Conservation (phyloP, 805 yeast genomes). For the Lachancea quebecensis region DNA sequence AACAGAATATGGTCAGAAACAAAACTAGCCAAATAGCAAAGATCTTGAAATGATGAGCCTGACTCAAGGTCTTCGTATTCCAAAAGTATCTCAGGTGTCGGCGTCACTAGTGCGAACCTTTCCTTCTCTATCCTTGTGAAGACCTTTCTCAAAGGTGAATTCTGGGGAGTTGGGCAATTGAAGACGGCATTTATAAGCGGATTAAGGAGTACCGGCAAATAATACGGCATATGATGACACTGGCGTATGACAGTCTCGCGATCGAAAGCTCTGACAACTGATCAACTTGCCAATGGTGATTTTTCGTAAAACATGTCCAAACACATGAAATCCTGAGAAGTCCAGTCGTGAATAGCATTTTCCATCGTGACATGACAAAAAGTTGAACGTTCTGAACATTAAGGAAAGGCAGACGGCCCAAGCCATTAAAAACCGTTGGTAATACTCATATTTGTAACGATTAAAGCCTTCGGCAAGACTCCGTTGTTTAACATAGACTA, state of each 20-base stretch:
- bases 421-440: no score
- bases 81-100: constrained; percentile 44
- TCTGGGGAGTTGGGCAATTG: constrained; percentile 50
- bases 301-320: no score
- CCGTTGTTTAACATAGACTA: no score
- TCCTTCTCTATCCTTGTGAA: constrained; percentile 41
- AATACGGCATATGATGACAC: constrained; percentile 27
- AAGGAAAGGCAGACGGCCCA: no score
- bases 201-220: constrained; percentile 50
- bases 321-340: no score
- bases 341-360: no score
- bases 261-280: not conserved
- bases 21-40: constrained; percentile 55
- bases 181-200: constrained; percentile 61
- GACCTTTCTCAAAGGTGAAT: constrained; percentile 42
- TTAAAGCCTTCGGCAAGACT: no score
- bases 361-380: no score
- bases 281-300: not conserved
- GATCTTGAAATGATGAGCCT: constrained; percentile 38
- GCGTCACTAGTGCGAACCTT: constrained; percentile 57
- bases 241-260: no score
- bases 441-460: no score
- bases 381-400: no score
- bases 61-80: constrained; percentile 35
- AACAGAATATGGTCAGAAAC: constrained; percentile 54